phyloP scores from a whole-genome alignment of 1,284 basidiomycete species.

The Ceratobasidium sp. region DNA sequence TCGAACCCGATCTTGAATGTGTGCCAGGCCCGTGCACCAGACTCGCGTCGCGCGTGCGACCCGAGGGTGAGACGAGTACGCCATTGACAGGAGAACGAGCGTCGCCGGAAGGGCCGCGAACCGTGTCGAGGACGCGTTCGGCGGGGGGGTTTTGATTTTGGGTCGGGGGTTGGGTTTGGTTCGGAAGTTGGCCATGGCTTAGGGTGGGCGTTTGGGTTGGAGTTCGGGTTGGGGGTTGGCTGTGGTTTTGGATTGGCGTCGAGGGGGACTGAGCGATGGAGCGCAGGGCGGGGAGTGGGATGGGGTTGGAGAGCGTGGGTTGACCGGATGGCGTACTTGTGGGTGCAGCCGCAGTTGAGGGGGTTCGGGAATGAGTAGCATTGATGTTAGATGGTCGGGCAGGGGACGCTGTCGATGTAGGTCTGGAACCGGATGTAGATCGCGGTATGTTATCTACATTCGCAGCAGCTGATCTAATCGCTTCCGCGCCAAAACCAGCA shows the following conservation, averaged over 20 bases:
- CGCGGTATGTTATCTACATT: neutral
- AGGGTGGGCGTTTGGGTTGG: neutral
- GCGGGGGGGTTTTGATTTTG: neutral
- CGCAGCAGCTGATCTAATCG: neutral
- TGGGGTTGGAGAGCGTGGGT: slow-evolving; percentile 6
- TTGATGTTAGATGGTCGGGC: neutral
- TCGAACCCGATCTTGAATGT: neutral
- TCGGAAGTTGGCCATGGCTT: neutral
- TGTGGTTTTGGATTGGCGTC: neutral
- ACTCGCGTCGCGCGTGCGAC: slow-evolving; percentile 11
- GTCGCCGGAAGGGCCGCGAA: neutral
- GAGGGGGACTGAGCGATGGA: neutral
- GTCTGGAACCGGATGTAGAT: slow-evolving; percentile 4
- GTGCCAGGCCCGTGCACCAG: neutral
- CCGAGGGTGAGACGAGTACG: slow-evolving; percentile 11
- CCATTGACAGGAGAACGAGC: neutral
- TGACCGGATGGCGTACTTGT: too few species aligned
- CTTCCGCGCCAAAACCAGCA: slow-evolving; percentile 1
- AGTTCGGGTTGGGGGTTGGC: slow-evolving; percentile 1
- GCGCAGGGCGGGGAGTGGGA: neutral
- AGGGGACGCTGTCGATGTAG: neutral
- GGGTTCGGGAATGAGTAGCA: neutral
- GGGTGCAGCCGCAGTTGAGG: neutral
- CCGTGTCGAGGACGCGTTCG: neutral
- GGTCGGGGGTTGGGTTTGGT: neutral